Evolutionary conservation across 257 asterid species (phyloP), one percentile per base, ranked within the genome.

Genomic region (Nicotiana undulata): DNA sequence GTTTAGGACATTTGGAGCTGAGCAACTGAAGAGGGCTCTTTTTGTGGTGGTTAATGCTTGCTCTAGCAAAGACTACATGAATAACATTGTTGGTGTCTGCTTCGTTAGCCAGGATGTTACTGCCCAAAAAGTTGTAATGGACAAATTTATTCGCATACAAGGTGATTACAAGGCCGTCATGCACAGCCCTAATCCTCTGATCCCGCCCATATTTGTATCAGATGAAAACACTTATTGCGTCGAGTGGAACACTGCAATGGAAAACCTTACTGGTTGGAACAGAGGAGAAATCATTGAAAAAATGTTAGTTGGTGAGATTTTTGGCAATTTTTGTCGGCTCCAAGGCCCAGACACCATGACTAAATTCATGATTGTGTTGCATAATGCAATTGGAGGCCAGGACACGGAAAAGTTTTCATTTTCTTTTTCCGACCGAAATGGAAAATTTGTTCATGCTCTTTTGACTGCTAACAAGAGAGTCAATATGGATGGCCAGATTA

Each of bases 161-260:
- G 94, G 97, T 51, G 98, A 92, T 88, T 95, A 95, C 91, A 92
- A 89, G 86, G 97, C 97, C 51, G 93, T 95, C 52, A 88, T 95
- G 60, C 99, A 93, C 88, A 93, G 95, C 83, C 98, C 93, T 52
- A 92, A 88, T 84, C 92, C 95, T 16, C 85, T 95, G 75, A 95
- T 95, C 83, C 99, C 98, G n/a, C 98, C 99, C 77, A 95, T 95
- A 86, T 95, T 95, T 89, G 95, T 96, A 85, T 91, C 91, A 15
- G 99, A 95, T 83, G 97, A 91, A 80, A 91, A 91, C 82, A 88
- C 97, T 0, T 88, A 91, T 80, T 93, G 98, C 88, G 91, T 93
- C 58, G 99, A 95, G 86, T 95, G 99, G 99, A 95, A 95, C 82
- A 83, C 90, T 3, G 98, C 99, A 29, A 93, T 95, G 94, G 97